Evolutionary conservation across 1,139 yeast genomes (phyloP).

Genomic region (Wickerhamiella infanticola): DNA sequence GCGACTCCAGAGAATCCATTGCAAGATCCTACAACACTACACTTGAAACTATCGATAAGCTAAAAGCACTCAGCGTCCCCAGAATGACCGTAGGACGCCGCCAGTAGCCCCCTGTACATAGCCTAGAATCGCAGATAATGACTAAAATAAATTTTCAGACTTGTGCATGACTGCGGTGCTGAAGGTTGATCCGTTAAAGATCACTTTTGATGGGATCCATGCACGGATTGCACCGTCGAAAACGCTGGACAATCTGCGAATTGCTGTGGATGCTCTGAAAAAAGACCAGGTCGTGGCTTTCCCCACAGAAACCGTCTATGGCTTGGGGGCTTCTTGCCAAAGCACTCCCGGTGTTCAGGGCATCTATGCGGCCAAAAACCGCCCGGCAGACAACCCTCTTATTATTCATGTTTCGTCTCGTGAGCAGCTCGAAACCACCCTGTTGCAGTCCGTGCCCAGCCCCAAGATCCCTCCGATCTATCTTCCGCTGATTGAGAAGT

Average conservation of each 20-base stretch:
- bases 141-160: neutral
- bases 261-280: slow-evolving; percentile 43
- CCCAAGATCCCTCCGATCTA: slow-evolving; percentile 52
- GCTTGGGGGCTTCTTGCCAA: slow-evolving; percentile 79
- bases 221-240: slow-evolving; percentile 37
- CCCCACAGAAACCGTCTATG: slow-evolving; percentile 96
- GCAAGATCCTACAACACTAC: slow-evolving; percentile 10
- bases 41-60: slow-evolving; percentile 8
- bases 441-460: slow-evolving; percentile 20
- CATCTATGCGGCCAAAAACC: slow-evolving; percentile 73
- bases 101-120: neutral
- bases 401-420: slow-evolving; percentile 77
- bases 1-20: slow-evolving; percentile 10
- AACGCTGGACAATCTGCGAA: slow-evolving; percentile 34
- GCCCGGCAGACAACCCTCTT: slow-evolving; percentile 91
- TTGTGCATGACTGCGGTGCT: slow-evolving; percentile 26
- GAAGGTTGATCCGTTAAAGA: slow-evolving; percentile 31
- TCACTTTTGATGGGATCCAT: slow-evolving; percentile 26
- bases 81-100: neutral
- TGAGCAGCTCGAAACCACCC: slow-evolving; percentile 49
- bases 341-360: slow-evolving; percentile 55
- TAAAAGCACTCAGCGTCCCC: slow-evolving; percentile 6
- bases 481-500: slow-evolving; percentile 40
- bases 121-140: neutral
- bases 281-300: slow-evolving; percentile 57